Evolutionary conservation across 371 early-diverging fungal genomes (phyloP).

Genomic region (Entomophthora muscae): DNA sequence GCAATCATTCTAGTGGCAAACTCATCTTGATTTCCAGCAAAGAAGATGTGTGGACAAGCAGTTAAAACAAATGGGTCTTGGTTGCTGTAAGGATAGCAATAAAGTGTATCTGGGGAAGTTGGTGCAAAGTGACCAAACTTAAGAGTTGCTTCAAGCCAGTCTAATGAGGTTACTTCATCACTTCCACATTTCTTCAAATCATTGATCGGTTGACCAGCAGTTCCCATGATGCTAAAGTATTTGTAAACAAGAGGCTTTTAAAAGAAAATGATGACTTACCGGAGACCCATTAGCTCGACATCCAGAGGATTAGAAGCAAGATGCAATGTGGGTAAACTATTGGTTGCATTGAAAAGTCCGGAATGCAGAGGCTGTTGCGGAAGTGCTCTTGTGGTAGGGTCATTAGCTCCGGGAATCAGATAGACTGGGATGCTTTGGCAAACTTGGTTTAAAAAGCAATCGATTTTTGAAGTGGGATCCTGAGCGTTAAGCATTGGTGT

Average conservation of each 20-base stretch:
- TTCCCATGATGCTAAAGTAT: conserved; percentile 38
- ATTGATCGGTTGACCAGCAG: conserved; percentile 73
- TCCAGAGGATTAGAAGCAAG: background rate
- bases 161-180: conserved; percentile 29
- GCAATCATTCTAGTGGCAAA: conserved; percentile 39
- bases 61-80: conserved; percentile 69
- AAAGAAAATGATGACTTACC: background rate
- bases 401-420: conserved; percentile 69
- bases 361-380: conserved; percentile 76
- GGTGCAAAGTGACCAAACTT: conserved; percentile 78
- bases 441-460: conserved; percentile 34
- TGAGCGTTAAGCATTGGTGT: conserved; percentile 22
- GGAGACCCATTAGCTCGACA: background rate
- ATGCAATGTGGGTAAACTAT: background rate
- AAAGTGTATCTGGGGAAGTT: conserved; percentile 82
- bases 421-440: conserved; percentile 36
- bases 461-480: conserved; percentile 27
- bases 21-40: conserved; percentile 73
- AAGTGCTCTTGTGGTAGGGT: conserved; percentile 54
- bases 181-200: conserved; percentile 51
- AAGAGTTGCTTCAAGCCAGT: conserved; percentile 46
- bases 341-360: conserved; percentile 40
- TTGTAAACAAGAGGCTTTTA: background rate
- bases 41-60: conserved; percentile 59
- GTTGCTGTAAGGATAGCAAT: conserved; percentile 72